These are phyloP conservation scores for Abrus precatorius DNA, from an alignment of 306 rosid species.

Conservation along the genomic window DNA sequence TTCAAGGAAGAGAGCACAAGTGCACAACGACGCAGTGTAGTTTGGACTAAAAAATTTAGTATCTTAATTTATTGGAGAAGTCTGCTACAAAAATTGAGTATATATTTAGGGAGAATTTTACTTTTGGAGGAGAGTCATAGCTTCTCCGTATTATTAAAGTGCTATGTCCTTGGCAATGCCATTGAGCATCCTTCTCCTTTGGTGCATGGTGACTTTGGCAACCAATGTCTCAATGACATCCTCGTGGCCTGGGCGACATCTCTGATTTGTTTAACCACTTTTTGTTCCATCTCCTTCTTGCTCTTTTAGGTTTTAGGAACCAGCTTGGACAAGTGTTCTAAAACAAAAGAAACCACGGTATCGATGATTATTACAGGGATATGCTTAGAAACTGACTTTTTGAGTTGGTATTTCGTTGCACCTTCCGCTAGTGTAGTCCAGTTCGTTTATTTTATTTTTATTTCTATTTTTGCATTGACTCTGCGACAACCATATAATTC, in stretches of 20 bases:
- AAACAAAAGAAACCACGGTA: slow-evolving; percentile 22
- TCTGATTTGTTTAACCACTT: slow-evolving; percentile 5
- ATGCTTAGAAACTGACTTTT: neutral
- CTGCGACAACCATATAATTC: too few relatives aligned
- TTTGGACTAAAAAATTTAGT: too few relatives aligned
- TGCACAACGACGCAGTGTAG: too few relatives aligned
- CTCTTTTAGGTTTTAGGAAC: neutral
- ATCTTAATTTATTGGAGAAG: too few relatives aligned
- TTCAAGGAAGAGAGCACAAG: too few relatives aligned
- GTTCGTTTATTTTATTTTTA: too few relatives aligned
- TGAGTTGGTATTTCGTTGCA: neutral
- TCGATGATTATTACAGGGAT: slow-evolving; percentile 5
- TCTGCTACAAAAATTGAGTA: too few relatives aligned
- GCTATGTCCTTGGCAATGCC: neutral
- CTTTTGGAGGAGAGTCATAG: too few relatives aligned
- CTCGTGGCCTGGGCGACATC: slow-evolving; percentile 37
- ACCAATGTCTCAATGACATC: slow-evolving; percentile 35
- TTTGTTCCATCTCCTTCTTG: neutral
- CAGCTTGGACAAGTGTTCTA: slow-evolving; percentile 36
- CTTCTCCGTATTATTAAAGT: too few relatives aligned
- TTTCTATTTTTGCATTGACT: too few relatives aligned
- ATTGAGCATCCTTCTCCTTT: neutral
- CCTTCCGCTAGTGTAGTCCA: neutral
- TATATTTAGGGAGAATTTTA: too few relatives aligned
- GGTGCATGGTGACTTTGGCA: neutral